Base-by-base conservation (phyloP, 441 rosid species). In the Euphorbia celastroides region DNA sequence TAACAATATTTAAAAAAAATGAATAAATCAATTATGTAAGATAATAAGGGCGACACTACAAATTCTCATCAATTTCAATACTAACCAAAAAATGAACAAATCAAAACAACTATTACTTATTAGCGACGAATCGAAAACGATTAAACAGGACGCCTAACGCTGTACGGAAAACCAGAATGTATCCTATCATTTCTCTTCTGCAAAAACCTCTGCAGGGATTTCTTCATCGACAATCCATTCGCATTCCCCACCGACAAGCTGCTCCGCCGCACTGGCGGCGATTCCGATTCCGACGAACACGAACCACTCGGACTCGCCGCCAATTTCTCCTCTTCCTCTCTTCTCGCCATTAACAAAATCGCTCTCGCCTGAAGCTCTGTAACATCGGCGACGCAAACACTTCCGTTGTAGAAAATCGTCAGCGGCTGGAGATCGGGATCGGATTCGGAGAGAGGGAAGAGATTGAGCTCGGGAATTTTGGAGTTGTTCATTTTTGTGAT, bases 121-220 rank as follows among this genome's bases (percentile, higher is more conserved):
- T n/a, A n/a, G n/a, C n/a, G n/a, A n/a, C n/a, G n/a, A n/a, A n/a
- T n/a, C n/a, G n/a, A n/a, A n/a, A n/a, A n/a, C n/a, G 19, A 59
- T 59, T 17, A 51, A 16, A n/a, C 0, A 5, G 20, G 14, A 14
- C n/a, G 14, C 20, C 12, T 32, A 31, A 11, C 17, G 10, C 20
- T 59, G 19, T 28, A 67, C 67, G 25, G 76, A 72, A 52, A 60
- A 62, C 0, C 60, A 25, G 0, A 65, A 68, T 26, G 76, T 41
- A 57, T 28, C 27, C 76, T 32, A 12, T 62, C 6, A n/a, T 46
- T 62, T n/a, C 76, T 38, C 60, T 67, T 86, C 62, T 86, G 91
- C 16, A 89, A 89, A 73, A 89, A 89, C 36, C 73, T 72, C 74
- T 84, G 93, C 19, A 89, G 84, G 5, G 96, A 89, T 78, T 74